Conservation (phyloP, 2,329 filamentous ascomycete species). For the Beauveria varroae region DNA sequence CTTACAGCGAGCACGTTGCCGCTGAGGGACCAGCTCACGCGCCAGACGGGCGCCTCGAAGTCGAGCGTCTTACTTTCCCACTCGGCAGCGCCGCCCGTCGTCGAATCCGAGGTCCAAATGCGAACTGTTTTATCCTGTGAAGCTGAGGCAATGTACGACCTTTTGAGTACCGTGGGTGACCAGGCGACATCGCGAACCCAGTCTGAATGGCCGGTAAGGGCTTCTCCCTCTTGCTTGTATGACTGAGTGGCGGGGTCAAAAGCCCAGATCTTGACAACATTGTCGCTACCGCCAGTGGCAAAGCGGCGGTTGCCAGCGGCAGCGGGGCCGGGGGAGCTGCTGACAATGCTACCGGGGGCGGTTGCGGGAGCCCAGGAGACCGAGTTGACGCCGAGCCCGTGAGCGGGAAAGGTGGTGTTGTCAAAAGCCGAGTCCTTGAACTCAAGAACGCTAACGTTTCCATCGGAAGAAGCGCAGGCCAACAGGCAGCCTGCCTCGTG, state of each 20-base stretch:
- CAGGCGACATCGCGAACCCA: conserved; percentile 98
- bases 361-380: conserved; percentile 91
- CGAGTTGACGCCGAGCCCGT: conserved; percentile 89
- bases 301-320: conserved; percentile 67
- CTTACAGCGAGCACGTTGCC: conserved; percentile 94
- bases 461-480: conserved; percentile 89
- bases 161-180: conserved; percentile 90
- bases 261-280: conserved; percentile 86
- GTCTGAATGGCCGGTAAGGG: conserved; percentile 77
- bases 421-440: conserved; percentile 95
- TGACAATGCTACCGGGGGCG: conserved; percentile 75
- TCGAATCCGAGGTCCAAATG: conserved; percentile 78
- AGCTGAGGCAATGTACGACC: conserved; percentile 93
- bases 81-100: conserved; percentile 52
- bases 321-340: conserved; percentile 54
- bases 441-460: conserved; percentile 87
- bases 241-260: conserved; percentile 58
- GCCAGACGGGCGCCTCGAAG: conserved; percentile 88
- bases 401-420: conserved; percentile 81
- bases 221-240: conserved; percentile 55
- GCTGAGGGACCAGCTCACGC: conserved; percentile 95
- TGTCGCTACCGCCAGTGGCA: conserved; percentile 92
- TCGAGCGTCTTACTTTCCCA: conserved; percentile 82
- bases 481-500: conserved; percentile 93
- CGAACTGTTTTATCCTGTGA: conserved; percentile 95